A percentile compares a stretch with the other conserved stretches of the same genome.
Evolutionary conservation across 2,329 filamentous ascomycete species (phyloP).

Genomic region (Rasamsonia emersonii): DNA sequence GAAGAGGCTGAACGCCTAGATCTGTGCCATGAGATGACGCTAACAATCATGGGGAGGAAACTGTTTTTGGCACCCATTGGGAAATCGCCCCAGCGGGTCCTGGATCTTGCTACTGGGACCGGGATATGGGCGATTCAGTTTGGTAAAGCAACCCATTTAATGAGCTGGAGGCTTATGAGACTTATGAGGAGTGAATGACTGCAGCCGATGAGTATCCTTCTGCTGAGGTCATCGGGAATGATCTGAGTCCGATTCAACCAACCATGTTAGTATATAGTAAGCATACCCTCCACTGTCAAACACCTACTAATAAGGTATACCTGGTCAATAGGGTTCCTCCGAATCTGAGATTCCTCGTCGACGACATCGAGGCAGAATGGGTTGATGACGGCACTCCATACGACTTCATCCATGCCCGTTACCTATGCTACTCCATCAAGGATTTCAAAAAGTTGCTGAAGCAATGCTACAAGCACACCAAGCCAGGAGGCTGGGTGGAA

Average conservation of each 20-base stretch:
- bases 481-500: conserved; percentile 1
- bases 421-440: conserved; percentile 48
- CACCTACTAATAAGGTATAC: no score
- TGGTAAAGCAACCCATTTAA: not conserved
- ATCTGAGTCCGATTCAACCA: conserved; percentile 9
- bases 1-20: conserved; percentile 9
- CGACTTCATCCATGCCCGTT: conserved; percentile 54
- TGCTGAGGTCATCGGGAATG: conserved; percentile 8
- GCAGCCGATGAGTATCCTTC: not conserved
- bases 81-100: conserved; percentile 4
- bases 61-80: conserved; percentile 9
- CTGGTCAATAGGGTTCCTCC: conserved; percentile 38
- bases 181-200: not conserved
- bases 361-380: conserved; percentile 52
- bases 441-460: conserved; percentile 46
- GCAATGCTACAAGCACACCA: conserved; percentile 34
- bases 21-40: conserved; percentile 10
- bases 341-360: conserved; percentile 49
- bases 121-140: conserved; percentile 11
- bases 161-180: not conserved
- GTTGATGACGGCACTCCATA: conserved; percentile 41
- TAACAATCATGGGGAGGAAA: conserved; percentile 5
- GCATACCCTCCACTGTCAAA: not conserved
- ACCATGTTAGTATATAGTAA: not conserved
- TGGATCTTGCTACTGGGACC: conserved; percentile 10